These are phyloP conservation scores for Trichoderma gracile DNA, from an alignment of 2,329 filamentous ascomycete genomes.

Conservation along the genomic window DNA sequence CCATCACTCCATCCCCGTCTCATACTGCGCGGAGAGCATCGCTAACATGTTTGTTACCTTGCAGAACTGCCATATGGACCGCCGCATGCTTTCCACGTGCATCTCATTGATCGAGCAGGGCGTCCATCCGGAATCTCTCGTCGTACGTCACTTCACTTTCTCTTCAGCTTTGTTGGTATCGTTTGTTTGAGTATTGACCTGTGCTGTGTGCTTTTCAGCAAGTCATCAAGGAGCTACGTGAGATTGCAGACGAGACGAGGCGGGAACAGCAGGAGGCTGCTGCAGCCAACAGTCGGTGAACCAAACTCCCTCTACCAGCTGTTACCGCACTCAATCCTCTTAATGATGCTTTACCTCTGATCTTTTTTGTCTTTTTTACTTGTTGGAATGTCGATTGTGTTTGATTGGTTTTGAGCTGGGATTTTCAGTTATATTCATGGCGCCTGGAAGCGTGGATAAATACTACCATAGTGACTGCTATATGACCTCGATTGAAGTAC, in stretches of 20 bases:
- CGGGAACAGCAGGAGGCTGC: slow-evolving; percentile 32
- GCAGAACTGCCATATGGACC: slow-evolving; percentile 91
- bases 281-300: slow-evolving; percentile 17
- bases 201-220: slow-evolving; percentile 42
- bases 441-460: slow-evolving; percentile 3
- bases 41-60: neutral
- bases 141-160: slow-evolving; percentile 59
- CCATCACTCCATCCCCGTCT: too few relatives aligned
- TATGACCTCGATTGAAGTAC: too few relatives aligned
- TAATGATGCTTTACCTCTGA: neutral
- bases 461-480: neutral
- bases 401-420: slow-evolving; percentile 11
- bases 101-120: slow-evolving; percentile 97
- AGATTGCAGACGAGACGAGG: slow-evolving; percentile 55
- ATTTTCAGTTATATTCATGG: slow-evolving; percentile 14
- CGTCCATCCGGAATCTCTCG: slow-evolving; percentile 91
- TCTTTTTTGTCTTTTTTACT: neutral
- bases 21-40: too few relatives aligned
- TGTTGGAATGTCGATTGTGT: neutral
- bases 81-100: slow-evolving; percentile 88
- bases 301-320: too few relatives aligned
- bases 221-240: slow-evolving; percentile 61
- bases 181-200: neutral
- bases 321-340: neutral
- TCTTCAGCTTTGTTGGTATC: neutral